A percentile compares a stretch with the other conserved stretches of the same genome.
Conservation (phyloP, 176 grass and related monocot species). For the Hordeum vulgare region DNA sequence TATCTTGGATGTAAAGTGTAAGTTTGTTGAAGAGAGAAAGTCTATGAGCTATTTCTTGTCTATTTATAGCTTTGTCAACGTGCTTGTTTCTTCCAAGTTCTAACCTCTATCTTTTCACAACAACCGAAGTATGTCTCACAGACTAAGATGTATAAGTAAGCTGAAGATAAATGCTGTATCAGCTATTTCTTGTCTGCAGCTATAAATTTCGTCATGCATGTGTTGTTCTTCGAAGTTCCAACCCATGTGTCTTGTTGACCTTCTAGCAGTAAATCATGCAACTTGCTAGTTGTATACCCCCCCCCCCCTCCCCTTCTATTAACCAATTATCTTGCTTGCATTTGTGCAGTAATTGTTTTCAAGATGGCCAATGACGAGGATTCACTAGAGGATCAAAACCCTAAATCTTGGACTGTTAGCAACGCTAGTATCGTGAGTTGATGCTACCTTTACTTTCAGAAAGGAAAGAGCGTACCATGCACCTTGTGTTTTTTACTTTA, state of each 20-base stretch:
- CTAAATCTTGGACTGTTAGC: background rate
- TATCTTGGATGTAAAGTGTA: background rate
- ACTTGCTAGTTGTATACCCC: background rate
- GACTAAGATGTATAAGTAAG: background rate
- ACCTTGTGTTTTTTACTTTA: background rate
- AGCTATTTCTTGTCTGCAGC: background rate
- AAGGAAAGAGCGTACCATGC: background rate
- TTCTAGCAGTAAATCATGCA: background rate
- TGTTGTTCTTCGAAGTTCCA: background rate
- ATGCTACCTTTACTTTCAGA: background rate
- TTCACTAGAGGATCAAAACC: background rate
- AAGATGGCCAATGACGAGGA: background rate
- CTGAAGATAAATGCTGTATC: background rate
- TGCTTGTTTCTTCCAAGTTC: background rate
- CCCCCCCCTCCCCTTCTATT: background rate
- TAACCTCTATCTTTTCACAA: background rate
- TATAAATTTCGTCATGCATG: background rate
- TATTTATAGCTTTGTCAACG: background rate
- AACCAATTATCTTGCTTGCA: background rate
- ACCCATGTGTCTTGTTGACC: background rate
- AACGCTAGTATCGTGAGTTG: background rate
- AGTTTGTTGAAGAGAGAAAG: background rate
- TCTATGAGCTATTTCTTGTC: background rate
- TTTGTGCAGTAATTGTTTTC: conserved; percentile 4
- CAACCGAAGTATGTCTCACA: background rate